Evolutionary conservation across 768 basidiomycete species (phyloP), one percentile per base, ranked within the genome.

Genomic region (Flagelloscypha sp.): DNA sequence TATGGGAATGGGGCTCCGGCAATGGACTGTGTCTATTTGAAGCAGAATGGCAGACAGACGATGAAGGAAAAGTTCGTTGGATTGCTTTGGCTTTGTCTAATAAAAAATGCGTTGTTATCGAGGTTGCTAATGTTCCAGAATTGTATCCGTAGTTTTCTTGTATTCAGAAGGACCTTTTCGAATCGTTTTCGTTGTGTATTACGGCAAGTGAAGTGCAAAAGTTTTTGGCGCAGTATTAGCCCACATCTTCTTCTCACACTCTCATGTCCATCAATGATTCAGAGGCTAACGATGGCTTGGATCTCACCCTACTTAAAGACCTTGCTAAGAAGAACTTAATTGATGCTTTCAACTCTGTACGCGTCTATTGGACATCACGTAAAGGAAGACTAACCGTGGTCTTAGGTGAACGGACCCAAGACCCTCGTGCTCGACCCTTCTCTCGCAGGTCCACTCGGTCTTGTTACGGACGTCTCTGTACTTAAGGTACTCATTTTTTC

Each of bases 401-500:
- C 33, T 32, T 42, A 89, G 86, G 82, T 90, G 7, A 87, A 84
- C 58, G 93, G 93, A 11, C 82, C 85, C 29, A 98, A 99, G 66
- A 99, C 94, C 1, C 76, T 99, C 19, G 87, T 98, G n/a, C 71
- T 99, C 1, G 90, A 97, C 49, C 66, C 84, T 4, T 69, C 79
- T 3, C 63, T 98, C 9, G 84, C 90, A 1, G 94, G 94, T 0
- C 93, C 95, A 0, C 65, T 99, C 24, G 90, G 94, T 0, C 72
- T 99, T 8, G 78, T 98, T n/a, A 93, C 89, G 2, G 95, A 98
- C 48, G 88, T 97, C 1, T 75, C 90, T 2, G 58, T 93, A 11
- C 65, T 98, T 37, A 97, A 98, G 78, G 95, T 92, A 34, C 19
- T 48, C 50, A 24, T 4, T 19, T 21, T 22, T 37, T 7, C 35